Percentiles rank a stretch among this genome's conserved stretches.
Conservation (phyloP, 106 monocot genomes). For the Acorus gramineus region DNA sequence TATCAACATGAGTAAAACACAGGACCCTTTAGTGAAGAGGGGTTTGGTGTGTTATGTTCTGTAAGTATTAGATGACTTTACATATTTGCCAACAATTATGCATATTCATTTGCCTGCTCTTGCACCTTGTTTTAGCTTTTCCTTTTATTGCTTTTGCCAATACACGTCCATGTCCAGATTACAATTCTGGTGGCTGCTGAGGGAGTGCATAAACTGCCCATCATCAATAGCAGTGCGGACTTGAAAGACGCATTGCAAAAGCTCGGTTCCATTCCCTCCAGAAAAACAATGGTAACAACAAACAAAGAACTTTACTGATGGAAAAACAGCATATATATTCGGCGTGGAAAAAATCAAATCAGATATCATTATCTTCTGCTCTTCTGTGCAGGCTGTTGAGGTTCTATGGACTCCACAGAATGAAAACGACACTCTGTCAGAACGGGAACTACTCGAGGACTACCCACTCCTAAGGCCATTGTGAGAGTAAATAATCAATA, state of each 20-base stretch:
- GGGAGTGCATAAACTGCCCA: conserved; percentile 75
- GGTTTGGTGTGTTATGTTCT: too few relatives aligned
- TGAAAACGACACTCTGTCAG: conserved; percentile 77
- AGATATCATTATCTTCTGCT: background rate
- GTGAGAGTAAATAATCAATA: conserved; percentile 2
- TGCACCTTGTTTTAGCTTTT: too few relatives aligned
- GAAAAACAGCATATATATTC: background rate
- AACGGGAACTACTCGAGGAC: conserved; percentile 82
- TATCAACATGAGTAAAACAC: too few relatives aligned
- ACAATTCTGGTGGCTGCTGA: conserved; percentile 91
- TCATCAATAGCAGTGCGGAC: conserved; percentile 67
- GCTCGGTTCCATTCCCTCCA: conserved; percentile 74
- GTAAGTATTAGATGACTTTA: too few relatives aligned
- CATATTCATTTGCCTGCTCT: too few relatives aligned
- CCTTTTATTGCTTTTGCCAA: too few relatives aligned
- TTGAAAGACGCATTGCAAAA: conserved; percentile 79
- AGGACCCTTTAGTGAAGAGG: too few relatives aligned
- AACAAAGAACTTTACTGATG: too few relatives aligned
- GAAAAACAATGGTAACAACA: conserved; percentile 55
- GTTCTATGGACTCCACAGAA: conserved; percentile 96
- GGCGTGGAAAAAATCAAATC: background rate
- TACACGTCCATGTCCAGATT: conserved; percentile 32
- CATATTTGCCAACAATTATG: too few relatives aligned
- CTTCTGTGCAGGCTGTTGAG: conserved; percentile 65
- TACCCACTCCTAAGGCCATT: conserved; percentile 82